Evolutionary conservation across 306 rosid species (phyloP), one percentile per base, ranked within the genome.

Genomic region (Luffa acutangula): DNA sequence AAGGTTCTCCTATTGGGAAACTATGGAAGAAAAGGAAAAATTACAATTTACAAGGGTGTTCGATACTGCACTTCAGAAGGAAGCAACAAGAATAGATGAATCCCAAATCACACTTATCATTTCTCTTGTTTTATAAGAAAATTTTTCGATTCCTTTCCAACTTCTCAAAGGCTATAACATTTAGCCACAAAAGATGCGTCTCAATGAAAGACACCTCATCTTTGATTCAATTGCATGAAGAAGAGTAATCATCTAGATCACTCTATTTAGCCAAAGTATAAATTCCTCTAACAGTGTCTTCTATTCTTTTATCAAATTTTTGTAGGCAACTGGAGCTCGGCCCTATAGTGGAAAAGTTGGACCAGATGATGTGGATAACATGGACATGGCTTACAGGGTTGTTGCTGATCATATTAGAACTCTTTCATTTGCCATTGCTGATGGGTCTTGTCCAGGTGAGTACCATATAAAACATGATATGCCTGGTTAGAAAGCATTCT

Each of bases 341-440:
- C 87, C 99, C 34, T 95, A 93, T 83, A 82, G 94, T 78, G 97
- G 99, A 64, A 95, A 91, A 88, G 90, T 95, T 67, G 98, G 97
- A 77, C 43, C 84, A 48, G 99, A 93, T 73, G 99, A 95, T 81
- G 82, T 73, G 25, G 97, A 95, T 84, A 89, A 90, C 75, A 84
- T 93, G 75, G 99, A 95, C 90, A 91, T 95, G 97, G 99, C 97
- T 59, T 95, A 95, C 83, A 89, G 99, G 85, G 98, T 95, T 76
- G 93, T 84, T 80, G 85, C 84, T 46, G 86, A 87, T 81, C 87
- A 89, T 83, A 94, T 85, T 75, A 82, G 89, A 76, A 75, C 85
- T 81, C 94, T 95, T 80, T 95, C 99, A 79, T 86, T 93, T 87
- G 97, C 99, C 71, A 95, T 95, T 84, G 99, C 97, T 53, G 99